Percentiles rank a stretch among this genome's conserved stretches.
Conservation (phyloP, 208 protist species). For the Zelonia costaricensis region DNA sequence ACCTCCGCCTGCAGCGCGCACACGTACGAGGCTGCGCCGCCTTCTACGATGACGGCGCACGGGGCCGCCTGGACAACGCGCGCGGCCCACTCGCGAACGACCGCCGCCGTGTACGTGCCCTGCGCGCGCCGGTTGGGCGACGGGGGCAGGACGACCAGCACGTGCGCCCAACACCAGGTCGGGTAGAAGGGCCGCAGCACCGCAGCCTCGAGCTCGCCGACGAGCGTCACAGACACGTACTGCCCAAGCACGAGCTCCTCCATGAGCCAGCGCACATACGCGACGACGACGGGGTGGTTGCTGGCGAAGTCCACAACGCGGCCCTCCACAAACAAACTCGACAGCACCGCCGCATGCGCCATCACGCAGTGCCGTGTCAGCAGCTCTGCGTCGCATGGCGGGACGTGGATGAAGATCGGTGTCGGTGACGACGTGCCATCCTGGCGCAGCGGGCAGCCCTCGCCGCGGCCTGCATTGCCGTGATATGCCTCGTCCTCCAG, state of each 20-base stretch:
- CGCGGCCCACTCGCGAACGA: slow-evolving; percentile 21
- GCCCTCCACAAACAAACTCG: slow-evolving; percentile 74
- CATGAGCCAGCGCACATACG: slow-evolving; percentile 66
- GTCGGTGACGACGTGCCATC: slow-evolving; percentile 24
- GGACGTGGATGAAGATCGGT: slow-evolving; percentile 55
- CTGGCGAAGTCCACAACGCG: slow-evolving; percentile 56
- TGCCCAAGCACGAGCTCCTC: slow-evolving; percentile 39
- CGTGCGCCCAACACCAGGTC: slow-evolving; percentile 37
- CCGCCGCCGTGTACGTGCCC: slow-evolving; percentile 11
- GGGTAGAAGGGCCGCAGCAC: slow-evolving; percentile 48
- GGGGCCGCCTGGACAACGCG: slow-evolving; percentile 53
- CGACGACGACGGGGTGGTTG: slow-evolving; percentile 36
- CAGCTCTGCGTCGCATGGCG: slow-evolving; percentile 4
- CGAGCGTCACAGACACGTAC: slow-evolving; percentile 31
- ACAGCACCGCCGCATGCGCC: slow-evolving; percentile 68
- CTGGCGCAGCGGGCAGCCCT: slow-evolving; percentile 72
- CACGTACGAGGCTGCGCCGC: slow-evolving; percentile 19
- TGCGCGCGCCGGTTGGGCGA: not conserved
- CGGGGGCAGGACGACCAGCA: slow-evolving; percentile 60
- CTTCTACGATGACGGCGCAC: slow-evolving; percentile 53
- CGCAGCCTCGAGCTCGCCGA: slow-evolving; percentile 4
- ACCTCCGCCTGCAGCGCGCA: slow-evolving; percentile 30
- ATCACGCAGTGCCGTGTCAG: slow-evolving; percentile 47
- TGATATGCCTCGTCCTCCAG: slow-evolving; percentile 67
- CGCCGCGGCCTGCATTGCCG: slow-evolving; percentile 54